Base-by-base conservation (phyloP, 2,329 filamentous ascomycete genomes). In the Botrytis deweyae region DNA sequence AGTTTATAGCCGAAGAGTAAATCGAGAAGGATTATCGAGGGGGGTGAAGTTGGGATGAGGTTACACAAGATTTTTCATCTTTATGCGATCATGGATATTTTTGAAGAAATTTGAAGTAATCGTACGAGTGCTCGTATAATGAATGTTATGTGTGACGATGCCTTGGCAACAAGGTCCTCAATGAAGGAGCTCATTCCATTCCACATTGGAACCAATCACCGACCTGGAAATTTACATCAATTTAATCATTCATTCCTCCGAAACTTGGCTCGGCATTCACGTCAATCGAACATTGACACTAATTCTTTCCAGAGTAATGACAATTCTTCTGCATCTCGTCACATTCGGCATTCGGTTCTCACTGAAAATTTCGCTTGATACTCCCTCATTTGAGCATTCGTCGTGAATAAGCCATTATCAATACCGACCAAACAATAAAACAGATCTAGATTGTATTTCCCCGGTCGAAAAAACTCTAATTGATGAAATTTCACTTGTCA, bases 331-430 rank as follows among this genome's bases (percentile, higher is more conserved):
- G n/a, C 14, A 58, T 29, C 52, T 58, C 59, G 18, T 40, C 59
- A 38, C 36, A 40, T 62, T 62, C 61, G 36, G 61, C 61, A 40
- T 63, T 63, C 61, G 61, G 61, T 63, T 18, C 61, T 63, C 61
- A 42, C 14, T 18, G 38, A 40, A 16, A 36, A 42, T 63, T 10
- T 42, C 61, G 59, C 61, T 63, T 63, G 33, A 25, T 63, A 40
- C 38, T 40, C 38, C 61, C 61, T n/a, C 22, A 62, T 40, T 38
- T 22, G n/a, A 58, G 52, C 7, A 16, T 36, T 40, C 36, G 38
- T 40, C 36, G 16, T 29, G 16, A 58, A 33, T 58, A 18, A 18
- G 52, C 36, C 36, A 63, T n/a, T 25, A 18, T 42, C 36, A 42
- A 40, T 63, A n/a, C 36, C 40, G 29, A n/a, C 59, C 36, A 44